phyloP scores from a whole-genome alignment of 2,329 filamentous ascomycete genomes.

The Nigrospora sphaerica region DNA sequence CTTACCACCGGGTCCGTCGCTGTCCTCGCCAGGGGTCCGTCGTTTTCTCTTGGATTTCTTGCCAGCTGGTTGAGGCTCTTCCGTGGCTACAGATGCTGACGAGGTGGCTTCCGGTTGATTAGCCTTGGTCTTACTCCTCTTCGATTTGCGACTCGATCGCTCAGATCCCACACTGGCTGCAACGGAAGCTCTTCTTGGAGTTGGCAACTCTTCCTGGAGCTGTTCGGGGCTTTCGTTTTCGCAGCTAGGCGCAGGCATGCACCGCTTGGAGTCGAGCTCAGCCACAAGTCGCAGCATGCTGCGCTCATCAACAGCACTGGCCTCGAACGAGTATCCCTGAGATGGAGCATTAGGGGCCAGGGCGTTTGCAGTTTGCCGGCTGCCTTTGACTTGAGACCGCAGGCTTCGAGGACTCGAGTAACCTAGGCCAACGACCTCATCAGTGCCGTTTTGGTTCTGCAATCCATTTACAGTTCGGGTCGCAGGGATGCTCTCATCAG shows the following conservation, averaged over 20 bases:
- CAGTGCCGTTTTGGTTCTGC: too few species aligned
- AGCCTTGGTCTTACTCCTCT: conserved; percentile 4
- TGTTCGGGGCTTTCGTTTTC: conserved; percentile 21
- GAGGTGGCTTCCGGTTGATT: background rate
- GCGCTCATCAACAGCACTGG: conserved; percentile 33
- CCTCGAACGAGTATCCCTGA: conserved; percentile 19
- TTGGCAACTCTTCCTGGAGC: conserved; percentile 1
- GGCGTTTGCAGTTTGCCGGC: background rate
- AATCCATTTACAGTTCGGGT: too few species aligned
- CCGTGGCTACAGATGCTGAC: background rate
- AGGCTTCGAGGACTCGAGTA: conserved; percentile 9
- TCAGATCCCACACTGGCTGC: conserved; percentile 10
- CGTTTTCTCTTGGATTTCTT: conserved; percentile 17
- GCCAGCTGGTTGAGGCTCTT: conserved; percentile 11
- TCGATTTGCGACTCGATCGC: conserved; percentile 2
- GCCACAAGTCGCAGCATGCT: conserved; percentile 40
- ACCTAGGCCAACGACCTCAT: too few species aligned
- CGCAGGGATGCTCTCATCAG: too few species aligned
- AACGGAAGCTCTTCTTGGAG: conserved; percentile 12
- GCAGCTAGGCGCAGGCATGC: conserved; percentile 17
- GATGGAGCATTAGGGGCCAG: conserved; percentile 5
- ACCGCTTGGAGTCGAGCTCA: conserved; percentile 38
- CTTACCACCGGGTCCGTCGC: conserved; percentile 14
- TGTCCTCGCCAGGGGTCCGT: conserved; percentile 15
- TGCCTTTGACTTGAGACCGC: background rate